Conservation (phyloP, 2,329 filamentous ascomycete genomes). For the Fusarium gaditjirri region DNA sequence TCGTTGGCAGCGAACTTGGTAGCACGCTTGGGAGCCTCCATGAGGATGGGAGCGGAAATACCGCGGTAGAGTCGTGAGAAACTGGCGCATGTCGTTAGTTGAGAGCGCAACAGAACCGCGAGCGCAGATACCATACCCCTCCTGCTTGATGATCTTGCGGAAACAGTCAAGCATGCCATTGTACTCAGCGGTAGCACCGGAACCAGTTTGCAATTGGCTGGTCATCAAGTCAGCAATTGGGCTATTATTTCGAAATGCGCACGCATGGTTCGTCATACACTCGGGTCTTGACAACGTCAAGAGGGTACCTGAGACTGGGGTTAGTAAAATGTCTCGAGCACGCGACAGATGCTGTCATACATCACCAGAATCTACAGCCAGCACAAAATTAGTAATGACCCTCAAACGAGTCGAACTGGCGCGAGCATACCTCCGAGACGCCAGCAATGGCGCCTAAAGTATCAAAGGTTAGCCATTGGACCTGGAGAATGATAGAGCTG, state of each 20-base stretch:
- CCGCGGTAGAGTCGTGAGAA: constrained; percentile 93
- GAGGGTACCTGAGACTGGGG: constrained; percentile 80
- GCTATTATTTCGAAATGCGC: constrained; percentile 5
- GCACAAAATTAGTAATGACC: constrained; percentile 27
- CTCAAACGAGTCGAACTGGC: constrained; percentile 31
- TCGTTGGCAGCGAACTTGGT: constrained; percentile 99
- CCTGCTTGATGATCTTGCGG: constrained; percentile 93
- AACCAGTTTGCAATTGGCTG: constrained; percentile 88
- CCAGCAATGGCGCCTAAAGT: constrained; percentile 86
- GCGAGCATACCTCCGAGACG: constrained; percentile 85
- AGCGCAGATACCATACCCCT: constrained; percentile 73
- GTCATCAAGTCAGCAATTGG: constrained; percentile 38
- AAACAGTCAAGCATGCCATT: constrained; percentile 99
- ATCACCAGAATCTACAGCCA: constrained; percentile 81
- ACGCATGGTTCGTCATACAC: constrained; percentile 70
- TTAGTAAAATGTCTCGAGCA: constrained; percentile 32
- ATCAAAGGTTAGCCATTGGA: constrained; percentile 36
- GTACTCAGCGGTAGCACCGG: constrained; percentile 83
- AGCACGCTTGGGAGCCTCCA: constrained; percentile 93
- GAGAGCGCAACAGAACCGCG: constrained; percentile 5
- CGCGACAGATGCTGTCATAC: constrained; percentile 59
- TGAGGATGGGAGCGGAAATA: constrained; percentile 94
- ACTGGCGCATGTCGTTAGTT: constrained; percentile 57
- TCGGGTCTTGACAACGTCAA: constrained; percentile 98
- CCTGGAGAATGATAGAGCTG: background rate